Percentiles rank a stretch among this genome's conserved stretches.
Evolutionary conservation across 129 eudicot genomes (phyloP).

Genomic region (Saussurea involucrata): DNA sequence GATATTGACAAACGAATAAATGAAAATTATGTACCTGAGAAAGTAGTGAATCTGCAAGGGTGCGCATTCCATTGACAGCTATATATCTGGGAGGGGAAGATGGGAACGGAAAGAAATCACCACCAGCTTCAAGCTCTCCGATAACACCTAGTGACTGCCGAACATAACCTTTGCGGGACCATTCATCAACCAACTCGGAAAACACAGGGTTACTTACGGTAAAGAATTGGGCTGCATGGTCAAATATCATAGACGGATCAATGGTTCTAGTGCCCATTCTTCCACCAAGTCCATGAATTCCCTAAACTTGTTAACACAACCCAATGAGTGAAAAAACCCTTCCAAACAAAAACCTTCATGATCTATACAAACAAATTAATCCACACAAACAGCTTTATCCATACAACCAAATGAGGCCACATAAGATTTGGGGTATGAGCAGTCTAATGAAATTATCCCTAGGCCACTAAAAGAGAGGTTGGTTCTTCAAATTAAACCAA

Average conservation of each 20-base stretch:
- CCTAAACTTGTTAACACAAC: slow-evolving; percentile 48
- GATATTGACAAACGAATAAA: not conserved
- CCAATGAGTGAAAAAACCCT: slow-evolving; percentile 4
- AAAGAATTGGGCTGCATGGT: slow-evolving; percentile 96
- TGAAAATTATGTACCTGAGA: slow-evolving; percentile 47
- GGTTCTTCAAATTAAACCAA: not conserved
- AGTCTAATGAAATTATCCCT: not conserved
- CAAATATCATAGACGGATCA: slow-evolving; percentile 69
- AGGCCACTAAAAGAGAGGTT: not conserved
- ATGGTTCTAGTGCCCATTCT: slow-evolving; percentile 90
- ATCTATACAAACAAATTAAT: not conserved
- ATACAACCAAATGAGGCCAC: not conserved
- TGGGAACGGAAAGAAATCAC: slow-evolving; percentile 49
- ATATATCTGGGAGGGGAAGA: slow-evolving; percentile 65
- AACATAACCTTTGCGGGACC: slow-evolving; percentile 72
- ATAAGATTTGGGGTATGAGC: not conserved
- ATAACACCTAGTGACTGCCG: slow-evolving; percentile 63
- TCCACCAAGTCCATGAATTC: slow-evolving; percentile 96
- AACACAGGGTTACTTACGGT: slow-evolving; percentile 73
- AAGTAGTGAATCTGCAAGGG: slow-evolving; percentile 88
- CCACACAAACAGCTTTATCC: too few species aligned
- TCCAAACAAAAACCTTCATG: not conserved
- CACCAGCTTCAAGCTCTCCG: slow-evolving; percentile 90
- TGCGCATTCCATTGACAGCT: slow-evolving; percentile 89
- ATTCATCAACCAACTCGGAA: slow-evolving; percentile 65